Base-by-base conservation (phyloP, 2,329 filamentous ascomycete species). In the Colletotrichum liaoningense region DNA sequence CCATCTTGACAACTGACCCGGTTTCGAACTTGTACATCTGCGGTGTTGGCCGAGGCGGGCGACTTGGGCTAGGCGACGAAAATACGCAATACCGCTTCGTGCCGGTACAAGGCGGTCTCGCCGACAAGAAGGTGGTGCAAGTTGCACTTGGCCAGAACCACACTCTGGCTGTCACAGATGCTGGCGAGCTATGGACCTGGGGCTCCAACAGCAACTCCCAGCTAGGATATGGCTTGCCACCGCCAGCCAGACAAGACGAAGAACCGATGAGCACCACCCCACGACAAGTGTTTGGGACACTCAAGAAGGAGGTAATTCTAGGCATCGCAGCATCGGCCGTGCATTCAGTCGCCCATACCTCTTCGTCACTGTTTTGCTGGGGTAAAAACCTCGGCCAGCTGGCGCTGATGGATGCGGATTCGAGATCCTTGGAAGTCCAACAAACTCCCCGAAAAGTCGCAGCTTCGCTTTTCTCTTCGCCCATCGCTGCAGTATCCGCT, bases 371-470 rank as follows among this genome's bases (percentile, higher is more conserved):
- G 1, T 99, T 94, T 80, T 97, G 95, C 2, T 99, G 97, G 88
- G 97, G 97, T 26, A 97, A 97, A 78, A 99, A 98, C 78, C 92
- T 95, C 77, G 97, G 97, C 1, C 97, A 99, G 81, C 89, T 99
- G 59, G 97, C 95, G 5, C 88, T 99, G 66, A 95, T 98, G 84
- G 97, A 98, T 81, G 96, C 97, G 0, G 96, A 98, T 83, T 97
- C 97, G 30, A 91, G 95, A 58, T 98, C 95, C 0, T 88, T 98
- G 5, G 94, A 97, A 77, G 85, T 93, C n/a, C 97, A 98, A 79
- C 84, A 89, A 24, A 91, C 90, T 0, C 97, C 97, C 28, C 91
- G 97, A 59, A 96, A 93, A 79, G 95, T 99, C 56, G 95, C 95
- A 0, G 94, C 95, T 0, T 97, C 95, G 0, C 87, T 97, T 1